Evolutionary conservation across 2,329 filamentous ascomycete species (phyloP).

Genomic region (Neofusicoccum kwambonambiense): DNA sequence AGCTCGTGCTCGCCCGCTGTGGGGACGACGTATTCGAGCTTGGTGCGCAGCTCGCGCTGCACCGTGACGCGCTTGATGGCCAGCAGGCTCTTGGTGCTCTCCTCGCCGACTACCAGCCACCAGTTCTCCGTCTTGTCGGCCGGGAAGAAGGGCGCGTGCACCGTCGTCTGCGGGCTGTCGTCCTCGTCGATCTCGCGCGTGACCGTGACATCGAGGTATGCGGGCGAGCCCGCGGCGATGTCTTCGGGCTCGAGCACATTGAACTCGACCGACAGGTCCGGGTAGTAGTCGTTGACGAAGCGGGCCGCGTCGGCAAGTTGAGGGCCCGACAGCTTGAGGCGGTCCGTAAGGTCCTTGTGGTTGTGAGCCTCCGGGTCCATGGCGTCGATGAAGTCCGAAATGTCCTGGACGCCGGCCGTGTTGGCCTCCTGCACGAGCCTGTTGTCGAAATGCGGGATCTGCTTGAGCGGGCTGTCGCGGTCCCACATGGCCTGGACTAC

Average conservation of each 20-base stretch:
- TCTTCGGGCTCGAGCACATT: conserved; percentile 77
- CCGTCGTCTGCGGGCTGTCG: conserved; percentile 74
- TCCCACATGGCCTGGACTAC: conserved; percentile 99
- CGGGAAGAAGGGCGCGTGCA: conserved; percentile 95
- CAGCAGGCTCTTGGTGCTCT: conserved; percentile 80
- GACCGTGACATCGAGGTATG: conserved; percentile 80
- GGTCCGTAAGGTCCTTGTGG: conserved; percentile 78
- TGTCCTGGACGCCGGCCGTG: conserved; percentile 80
- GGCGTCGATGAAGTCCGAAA: conserved; percentile 97
- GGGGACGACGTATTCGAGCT: conserved; percentile 85
- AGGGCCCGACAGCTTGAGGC: conserved; percentile 73
- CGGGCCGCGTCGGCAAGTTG: conserved; percentile 86
- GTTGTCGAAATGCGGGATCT: conserved; percentile 90
- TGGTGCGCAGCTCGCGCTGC: conserved; percentile 71
- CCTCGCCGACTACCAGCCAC: conserved; percentile 96
- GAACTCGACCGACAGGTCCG: conserved; percentile 89
- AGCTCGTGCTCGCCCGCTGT: conserved; percentile 80
- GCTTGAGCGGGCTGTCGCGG: conserved; percentile 91
- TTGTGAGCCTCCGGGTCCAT: conserved; percentile 85
- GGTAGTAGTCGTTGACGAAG: conserved; percentile 96
- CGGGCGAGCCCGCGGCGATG: conserved; percentile 75
- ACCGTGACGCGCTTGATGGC: conserved; percentile 95
- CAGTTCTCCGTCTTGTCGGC: conserved; percentile 92
- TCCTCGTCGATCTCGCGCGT: conserved; percentile 76
- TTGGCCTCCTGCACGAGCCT: conserved; percentile 81